phyloP scores from a whole-genome alignment of 768 basidiomycete genomes.

The Lyophyllum atratum region DNA sequence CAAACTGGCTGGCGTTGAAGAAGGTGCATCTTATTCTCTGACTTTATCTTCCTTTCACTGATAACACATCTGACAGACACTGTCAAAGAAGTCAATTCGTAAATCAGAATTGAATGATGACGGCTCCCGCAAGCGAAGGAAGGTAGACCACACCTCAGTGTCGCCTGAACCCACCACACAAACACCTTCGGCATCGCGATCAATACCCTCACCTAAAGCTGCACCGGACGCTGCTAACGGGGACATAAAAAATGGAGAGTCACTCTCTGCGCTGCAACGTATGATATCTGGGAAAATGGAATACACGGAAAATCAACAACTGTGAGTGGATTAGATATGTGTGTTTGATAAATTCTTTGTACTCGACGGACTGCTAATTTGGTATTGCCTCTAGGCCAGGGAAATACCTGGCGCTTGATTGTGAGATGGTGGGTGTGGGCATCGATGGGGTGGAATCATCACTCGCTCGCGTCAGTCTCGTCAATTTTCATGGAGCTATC shows the following conservation, averaged over 20 bases:
- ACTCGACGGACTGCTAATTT: neutral
- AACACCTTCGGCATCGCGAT: neutral
- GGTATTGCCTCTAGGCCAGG: constrained; percentile 48
- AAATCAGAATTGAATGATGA: constrained; percentile 8
- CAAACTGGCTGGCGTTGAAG: constrained; percentile 61
- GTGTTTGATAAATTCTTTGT: constrained; percentile 3
- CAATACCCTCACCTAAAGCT: neutral
- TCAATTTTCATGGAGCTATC: constrained; percentile 84
- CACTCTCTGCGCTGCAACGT: constrained; percentile 42
- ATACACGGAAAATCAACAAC: constrained; percentile 39
- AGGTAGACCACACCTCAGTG: constrained; percentile 21
- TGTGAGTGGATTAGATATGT: constrained; percentile 37
- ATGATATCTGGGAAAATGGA: constrained; percentile 55
- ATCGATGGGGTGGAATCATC: constrained; percentile 80
- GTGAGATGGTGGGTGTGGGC: constrained; percentile 98
- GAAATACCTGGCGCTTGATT: constrained; percentile 85
- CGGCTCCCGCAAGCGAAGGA: constrained; percentile 28
- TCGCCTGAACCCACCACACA: constrained; percentile 8
- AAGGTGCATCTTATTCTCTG: constrained; percentile 38
- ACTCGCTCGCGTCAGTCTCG: constrained; percentile 85
- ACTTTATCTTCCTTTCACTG: neutral
- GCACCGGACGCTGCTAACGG: constrained; percentile 3
- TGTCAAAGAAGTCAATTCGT: constrained; percentile 15
- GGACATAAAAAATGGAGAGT: constrained; percentile 49
- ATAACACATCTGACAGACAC: constrained; percentile 11